Conservation (phyloP, 805 yeast genomes). For the Yarrowia porcina region DNA sequence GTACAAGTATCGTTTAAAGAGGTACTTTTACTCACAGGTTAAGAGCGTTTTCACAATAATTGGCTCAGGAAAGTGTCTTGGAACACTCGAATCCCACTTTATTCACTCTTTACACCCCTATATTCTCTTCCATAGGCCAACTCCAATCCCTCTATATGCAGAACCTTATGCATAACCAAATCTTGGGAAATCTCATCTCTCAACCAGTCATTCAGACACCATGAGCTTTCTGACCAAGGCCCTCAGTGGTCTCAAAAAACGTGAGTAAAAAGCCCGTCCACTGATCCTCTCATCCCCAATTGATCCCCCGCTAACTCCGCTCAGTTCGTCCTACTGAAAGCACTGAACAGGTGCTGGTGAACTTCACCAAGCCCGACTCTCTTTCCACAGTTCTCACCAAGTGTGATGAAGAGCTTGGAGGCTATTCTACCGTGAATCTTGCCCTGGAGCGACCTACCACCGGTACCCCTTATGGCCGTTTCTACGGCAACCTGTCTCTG, state of each 20-base stretch:
- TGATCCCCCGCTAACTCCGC: background rate
- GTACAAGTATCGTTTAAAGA: no score
- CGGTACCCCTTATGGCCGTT: conserved; percentile 47
- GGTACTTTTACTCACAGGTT: no score
- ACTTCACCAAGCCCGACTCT: conserved; percentile 51
- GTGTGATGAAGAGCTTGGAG: conserved; percentile 74
- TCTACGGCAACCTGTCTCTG: conserved; percentile 66
- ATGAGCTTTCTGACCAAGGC: conserved; percentile 16
- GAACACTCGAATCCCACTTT: no score
- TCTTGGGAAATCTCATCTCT: background rate
- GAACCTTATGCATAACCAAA: background rate
- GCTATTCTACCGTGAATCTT: conserved; percentile 63
- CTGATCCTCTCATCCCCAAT: background rate
- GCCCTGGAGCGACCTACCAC: conserved; percentile 30
- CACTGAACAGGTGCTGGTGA: conserved; percentile 47
- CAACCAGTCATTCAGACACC: background rate
- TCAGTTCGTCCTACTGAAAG: conserved; percentile 22
- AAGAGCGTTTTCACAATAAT: no score
- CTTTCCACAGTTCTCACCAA: conserved; percentile 54
- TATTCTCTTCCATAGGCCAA: no score
- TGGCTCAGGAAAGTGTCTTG: no score
- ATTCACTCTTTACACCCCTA: no score
- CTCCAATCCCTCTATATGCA: background rate
- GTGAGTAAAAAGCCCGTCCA: no score
- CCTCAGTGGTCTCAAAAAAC: background rate